Evolutionary conservation across 371 early-diverging fungal species (phyloP).

Genomic region (Chytridium lagenaria): DNA sequence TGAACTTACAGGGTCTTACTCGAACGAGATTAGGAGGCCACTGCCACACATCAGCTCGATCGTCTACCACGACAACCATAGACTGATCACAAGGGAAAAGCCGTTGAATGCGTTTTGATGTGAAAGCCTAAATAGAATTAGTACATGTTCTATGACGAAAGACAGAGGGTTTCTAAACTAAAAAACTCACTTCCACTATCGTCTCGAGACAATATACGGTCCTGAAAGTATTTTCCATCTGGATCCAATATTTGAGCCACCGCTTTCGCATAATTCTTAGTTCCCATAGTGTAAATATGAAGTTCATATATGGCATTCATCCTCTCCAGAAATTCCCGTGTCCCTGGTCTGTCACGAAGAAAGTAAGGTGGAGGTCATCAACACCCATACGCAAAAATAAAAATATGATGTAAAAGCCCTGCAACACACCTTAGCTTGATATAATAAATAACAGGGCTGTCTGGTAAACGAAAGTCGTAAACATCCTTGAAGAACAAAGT

Average conservation of each 20-base stretch:
- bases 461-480: constrained; percentile 74
- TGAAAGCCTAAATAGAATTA: constrained; percentile 62
- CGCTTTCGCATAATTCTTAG: constrained; percentile 90
- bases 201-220: constrained; percentile 94
- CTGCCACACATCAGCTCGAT: constrained; percentile 98
- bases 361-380: constrained; percentile 1
- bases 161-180: too few species aligned
- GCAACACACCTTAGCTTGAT: constrained; percentile 78
- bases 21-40: constrained; percentile 89
- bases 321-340: constrained; percentile 78
- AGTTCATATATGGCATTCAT: constrained; percentile 83
- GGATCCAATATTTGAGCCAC: constrained; percentile 94
- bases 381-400: too few species aligned
- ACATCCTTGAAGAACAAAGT: too few species aligned
- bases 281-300: constrained; percentile 99
- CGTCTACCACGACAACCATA: constrained; percentile 98
- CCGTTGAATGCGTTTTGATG: constrained; percentile 84
- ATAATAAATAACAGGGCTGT: constrained; percentile 72
- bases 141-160: too few species aligned
- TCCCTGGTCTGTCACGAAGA: constrained; percentile 64
- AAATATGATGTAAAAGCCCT: too few species aligned
- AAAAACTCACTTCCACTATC: constrained; percentile 82
- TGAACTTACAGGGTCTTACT: constrained; percentile 82
- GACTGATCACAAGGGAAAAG: constrained; percentile 95
- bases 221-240: constrained; percentile 75